Conservation (phyloP, 2,329 filamentous ascomycete species). For the Calonectria pauciramosa region DNA sequence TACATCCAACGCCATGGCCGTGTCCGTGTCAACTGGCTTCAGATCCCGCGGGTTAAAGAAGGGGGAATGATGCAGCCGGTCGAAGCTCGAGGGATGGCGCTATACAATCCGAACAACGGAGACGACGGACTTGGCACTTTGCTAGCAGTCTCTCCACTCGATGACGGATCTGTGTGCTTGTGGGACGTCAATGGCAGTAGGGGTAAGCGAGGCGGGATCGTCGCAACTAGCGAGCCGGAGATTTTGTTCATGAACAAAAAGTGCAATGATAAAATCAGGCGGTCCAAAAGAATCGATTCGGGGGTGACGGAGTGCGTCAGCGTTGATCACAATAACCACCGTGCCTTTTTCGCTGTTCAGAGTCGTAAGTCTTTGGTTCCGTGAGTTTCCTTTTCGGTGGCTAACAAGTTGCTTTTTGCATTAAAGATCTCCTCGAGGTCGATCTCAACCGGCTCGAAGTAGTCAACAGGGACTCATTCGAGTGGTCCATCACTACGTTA, state of each 20-base stretch:
- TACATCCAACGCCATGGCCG: slow-evolving; percentile 86
- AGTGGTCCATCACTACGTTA: slow-evolving; percentile 86
- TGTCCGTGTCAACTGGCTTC: slow-evolving; percentile 82
- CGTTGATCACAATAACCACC: slow-evolving; percentile 76
- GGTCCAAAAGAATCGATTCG: slow-evolving; percentile 77
- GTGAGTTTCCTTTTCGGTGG: neutral
- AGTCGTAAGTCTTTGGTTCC: slow-evolving; percentile 64
- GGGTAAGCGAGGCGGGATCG: slow-evolving; percentile 70
- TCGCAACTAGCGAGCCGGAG: slow-evolving; percentile 75
- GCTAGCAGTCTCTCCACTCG: slow-evolving; percentile 81
- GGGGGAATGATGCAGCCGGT: slow-evolving; percentile 60
- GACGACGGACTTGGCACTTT: slow-evolving; percentile 59
- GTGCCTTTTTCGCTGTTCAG: slow-evolving; percentile 85
- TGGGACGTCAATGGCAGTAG: slow-evolving; percentile 80
- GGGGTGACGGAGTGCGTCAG: slow-evolving; percentile 86
- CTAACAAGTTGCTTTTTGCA: slow-evolving; percentile 8
- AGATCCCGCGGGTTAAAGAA: slow-evolving; percentile 67
- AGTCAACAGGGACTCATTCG: slow-evolving; percentile 78
- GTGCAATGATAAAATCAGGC: slow-evolving; percentile 58
- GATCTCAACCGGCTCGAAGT: slow-evolving; percentile 82
- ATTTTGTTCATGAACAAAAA: slow-evolving; percentile 73
- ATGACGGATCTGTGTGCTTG: slow-evolving; percentile 88
- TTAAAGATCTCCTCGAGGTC: slow-evolving; percentile 78
- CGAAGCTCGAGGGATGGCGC: slow-evolving; percentile 81
- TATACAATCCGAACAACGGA: slow-evolving; percentile 70